Conservation (phyloP, 257 asterid genomes). For the Mitragyna speciosa region DNA sequence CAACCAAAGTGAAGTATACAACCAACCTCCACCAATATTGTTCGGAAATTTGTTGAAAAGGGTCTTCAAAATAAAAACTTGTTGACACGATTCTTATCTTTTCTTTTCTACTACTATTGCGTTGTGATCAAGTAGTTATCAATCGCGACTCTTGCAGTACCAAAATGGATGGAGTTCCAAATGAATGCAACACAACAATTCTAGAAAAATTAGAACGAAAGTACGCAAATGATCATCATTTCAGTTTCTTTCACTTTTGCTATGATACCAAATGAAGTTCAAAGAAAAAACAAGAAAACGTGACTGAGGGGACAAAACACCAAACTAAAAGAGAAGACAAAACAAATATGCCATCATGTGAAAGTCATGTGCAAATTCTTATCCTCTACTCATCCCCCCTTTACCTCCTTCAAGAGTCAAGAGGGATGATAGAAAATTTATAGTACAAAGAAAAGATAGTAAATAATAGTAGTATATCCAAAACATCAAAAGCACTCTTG, state of each 20-base stretch:
- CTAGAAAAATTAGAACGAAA: background rate
- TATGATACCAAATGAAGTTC: background rate
- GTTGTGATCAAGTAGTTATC: too few relatives aligned
- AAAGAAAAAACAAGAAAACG: background rate
- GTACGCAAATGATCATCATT: background rate
- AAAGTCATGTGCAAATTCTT: constrained; percentile 24
- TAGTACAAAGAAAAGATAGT: background rate
- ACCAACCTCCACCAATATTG: too few relatives aligned
- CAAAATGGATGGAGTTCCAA: background rate
- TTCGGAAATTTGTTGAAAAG: too few relatives aligned
- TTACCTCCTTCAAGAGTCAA: background rate
- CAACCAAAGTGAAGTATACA: too few relatives aligned
- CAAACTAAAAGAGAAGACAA: background rate
- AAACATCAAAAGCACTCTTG: background rate
- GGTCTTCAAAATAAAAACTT: too few relatives aligned
- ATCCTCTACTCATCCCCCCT: background rate
- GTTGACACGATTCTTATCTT: too few relatives aligned
- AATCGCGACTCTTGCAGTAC: background rate
- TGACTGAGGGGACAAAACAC: background rate
- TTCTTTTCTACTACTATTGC: too few relatives aligned
- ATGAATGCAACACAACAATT: background rate
- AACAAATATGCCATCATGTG: constrained; percentile 24
- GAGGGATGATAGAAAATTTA: background rate
- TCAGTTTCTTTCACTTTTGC: background rate
- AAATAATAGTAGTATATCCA: background rate